Percentiles rank a stretch among this genome's conserved stretches.
Conservation (phyloP, 2,329 filamentous ascomycete species). For the Penicillium corylophilum region DNA sequence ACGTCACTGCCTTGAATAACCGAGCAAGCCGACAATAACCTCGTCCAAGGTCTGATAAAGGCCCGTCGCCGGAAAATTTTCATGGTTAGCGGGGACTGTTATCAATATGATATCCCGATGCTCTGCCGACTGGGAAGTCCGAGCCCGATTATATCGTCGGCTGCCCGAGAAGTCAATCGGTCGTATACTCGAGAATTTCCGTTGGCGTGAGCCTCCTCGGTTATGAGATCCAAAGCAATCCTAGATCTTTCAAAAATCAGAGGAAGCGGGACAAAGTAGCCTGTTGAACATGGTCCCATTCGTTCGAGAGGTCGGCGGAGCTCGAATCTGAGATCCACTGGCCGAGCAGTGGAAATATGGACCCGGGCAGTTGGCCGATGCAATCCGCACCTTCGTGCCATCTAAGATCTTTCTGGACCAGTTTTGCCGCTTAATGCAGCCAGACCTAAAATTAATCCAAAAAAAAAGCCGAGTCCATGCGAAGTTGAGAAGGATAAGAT, state of each 20-base stretch:
- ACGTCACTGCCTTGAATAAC: slow-evolving; percentile 17
- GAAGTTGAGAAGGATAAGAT: slow-evolving; percentile 2
- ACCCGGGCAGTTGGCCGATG: slow-evolving; percentile 4
- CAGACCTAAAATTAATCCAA: not conserved
- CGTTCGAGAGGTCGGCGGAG: not conserved
- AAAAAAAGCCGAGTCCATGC: slow-evolving; percentile 2
- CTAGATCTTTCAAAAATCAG: not conserved
- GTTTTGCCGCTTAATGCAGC: slow-evolving; percentile 6
- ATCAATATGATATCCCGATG: not conserved
- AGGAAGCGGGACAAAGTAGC: not conserved
- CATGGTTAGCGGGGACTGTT: not conserved
- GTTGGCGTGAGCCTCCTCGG: not conserved
- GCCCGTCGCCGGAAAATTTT: not conserved
- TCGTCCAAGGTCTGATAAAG: slow-evolving; percentile 1
- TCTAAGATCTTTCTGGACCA: slow-evolving; percentile 8
- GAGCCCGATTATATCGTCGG: not conserved
- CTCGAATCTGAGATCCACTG: not conserved
- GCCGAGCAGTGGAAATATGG: not conserved
- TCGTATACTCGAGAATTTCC: not conserved
- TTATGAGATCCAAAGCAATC: not conserved
- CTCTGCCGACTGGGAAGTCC: not conserved
- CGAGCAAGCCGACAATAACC: slow-evolving; percentile 14
- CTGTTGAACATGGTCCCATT: not conserved
- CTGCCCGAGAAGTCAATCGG: not conserved
- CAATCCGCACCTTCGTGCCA: slow-evolving; percentile 2